phyloP scores from a whole-genome alignment of 2,329 filamentous ascomycete genomes.

The Beauveria sp. region DNA sequence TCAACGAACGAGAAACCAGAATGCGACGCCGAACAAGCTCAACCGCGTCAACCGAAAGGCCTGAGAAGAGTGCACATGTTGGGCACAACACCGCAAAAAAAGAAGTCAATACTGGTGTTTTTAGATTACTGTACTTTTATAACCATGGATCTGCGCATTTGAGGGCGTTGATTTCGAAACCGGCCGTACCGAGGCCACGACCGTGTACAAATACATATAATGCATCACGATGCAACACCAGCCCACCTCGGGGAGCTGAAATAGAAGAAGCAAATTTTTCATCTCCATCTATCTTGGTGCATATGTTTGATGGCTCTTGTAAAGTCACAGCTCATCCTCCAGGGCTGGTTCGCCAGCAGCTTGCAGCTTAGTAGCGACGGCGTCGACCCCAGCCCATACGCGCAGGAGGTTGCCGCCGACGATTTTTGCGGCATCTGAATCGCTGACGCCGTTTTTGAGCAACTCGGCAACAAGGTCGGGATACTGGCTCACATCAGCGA shows the following conservation, averaged over 20 bases:
- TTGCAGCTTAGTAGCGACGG: constrained; percentile 60
- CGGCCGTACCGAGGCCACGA: background rate
- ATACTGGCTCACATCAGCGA: constrained; percentile 81
- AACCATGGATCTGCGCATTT: background rate
- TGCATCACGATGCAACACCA: background rate
- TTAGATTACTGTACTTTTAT: constrained; percentile 5
- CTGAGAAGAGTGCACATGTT: background rate
- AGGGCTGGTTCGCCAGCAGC: constrained; percentile 41
- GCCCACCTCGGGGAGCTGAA: no score
- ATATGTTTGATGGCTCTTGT: background rate
- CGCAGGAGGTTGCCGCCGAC: constrained; percentile 74
- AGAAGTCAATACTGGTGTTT: background rate
- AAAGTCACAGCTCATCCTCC: constrained; percentile 40
- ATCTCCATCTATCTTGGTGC: background rate
- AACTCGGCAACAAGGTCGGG: constrained; percentile 72
- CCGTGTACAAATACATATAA: constrained; percentile 9
- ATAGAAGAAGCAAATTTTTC: background rate
- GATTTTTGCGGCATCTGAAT: constrained; percentile 65
- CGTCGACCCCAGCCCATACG: constrained; percentile 75
- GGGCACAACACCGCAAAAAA: background rate
- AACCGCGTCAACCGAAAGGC: constrained; percentile 45
- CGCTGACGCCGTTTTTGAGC: constrained; percentile 63
- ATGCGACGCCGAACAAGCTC: constrained; percentile 51
- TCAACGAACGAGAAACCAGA: constrained; percentile 77
- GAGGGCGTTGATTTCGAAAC: background rate